Percentiles rank a stretch among this genome's conserved stretches.
These are phyloP conservation scores for Lipomyces spencermartinsiae DNA, from an alignment of 805 yeast genomes.

Conservation along the genomic window DNA sequence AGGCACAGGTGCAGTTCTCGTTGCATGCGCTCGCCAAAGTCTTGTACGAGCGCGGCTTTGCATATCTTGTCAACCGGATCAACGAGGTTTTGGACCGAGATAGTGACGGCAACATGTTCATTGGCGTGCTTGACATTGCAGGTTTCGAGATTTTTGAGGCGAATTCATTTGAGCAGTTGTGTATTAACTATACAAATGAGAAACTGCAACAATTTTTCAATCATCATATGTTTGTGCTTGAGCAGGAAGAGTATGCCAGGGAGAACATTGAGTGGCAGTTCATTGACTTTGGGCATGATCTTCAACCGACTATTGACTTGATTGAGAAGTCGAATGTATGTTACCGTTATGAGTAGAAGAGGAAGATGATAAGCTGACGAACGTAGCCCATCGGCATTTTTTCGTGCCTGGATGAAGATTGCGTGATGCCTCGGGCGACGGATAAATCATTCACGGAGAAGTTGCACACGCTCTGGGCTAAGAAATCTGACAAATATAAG, in stretches of 20 bases:
- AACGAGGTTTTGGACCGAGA: slow-evolving; percentile 67
- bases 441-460: slow-evolving; percentile 85
- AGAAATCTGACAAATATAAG: slow-evolving; percentile 61
- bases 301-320: slow-evolving; percentile 91
- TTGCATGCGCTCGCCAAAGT: slow-evolving; percentile 88
- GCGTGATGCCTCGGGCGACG: slow-evolving; percentile 88
- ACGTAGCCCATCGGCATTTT: slow-evolving; percentile 73
- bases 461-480: slow-evolving; percentile 67
- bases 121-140: slow-evolving; percentile 95
- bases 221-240: slow-evolving; percentile 93
- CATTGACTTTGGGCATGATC: slow-evolving; percentile 92
- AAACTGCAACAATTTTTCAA: slow-evolving; percentile 96
- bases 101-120: slow-evolving; percentile 51
- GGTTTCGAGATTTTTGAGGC: slow-evolving; percentile 97
- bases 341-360: background rate
- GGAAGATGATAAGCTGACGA: slow-evolving; percentile 2
- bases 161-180: slow-evolving; percentile 94
- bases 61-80: slow-evolving; percentile 73
- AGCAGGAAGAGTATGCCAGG: slow-evolving; percentile 94
- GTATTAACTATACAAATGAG: slow-evolving; percentile 92
- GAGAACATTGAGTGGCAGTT: slow-evolving; percentile 94
- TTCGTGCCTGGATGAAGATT: slow-evolving; percentile 90
- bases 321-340: slow-evolving; percentile 67
- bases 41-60: slow-evolving; percentile 83
- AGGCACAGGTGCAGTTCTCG: slow-evolving; percentile 78